Percentiles rank a stretch among this genome's conserved stretches.
phyloP scores from a whole-genome alignment of 2,329 filamentous ascomycete species.

The Coniochaeta sp. region DNA sequence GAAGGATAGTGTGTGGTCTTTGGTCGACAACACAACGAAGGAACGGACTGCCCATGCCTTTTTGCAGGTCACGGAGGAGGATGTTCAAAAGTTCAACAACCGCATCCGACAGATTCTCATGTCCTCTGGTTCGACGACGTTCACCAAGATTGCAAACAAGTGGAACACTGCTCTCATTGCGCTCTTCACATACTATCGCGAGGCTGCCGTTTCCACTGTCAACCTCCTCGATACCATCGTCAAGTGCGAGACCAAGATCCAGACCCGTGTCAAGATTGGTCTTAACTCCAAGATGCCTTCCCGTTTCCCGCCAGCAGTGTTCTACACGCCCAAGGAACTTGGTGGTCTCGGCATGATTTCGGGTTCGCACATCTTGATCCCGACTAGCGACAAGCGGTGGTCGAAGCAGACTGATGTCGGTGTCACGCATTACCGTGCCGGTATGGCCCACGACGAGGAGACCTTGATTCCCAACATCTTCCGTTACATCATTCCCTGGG shows the following conservation, averaged over 20 bases:
- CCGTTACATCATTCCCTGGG: conserved; percentile 98
- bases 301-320: conserved; percentile 94
- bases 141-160: conserved; percentile 99
- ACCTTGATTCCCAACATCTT: conserved; percentile 98
- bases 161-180: conserved; percentile 98
- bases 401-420: conserved; percentile 97
- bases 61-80: conserved; percentile 94
- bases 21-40: conserved; percentile 94
- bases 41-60: conserved; percentile 97
- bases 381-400: conserved; percentile 96
- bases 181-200: conserved; percentile 96
- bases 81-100: conserved; percentile 99
- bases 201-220: conserved; percentile 93
- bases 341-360: conserved; percentile 99
- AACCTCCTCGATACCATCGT: conserved; percentile 94
- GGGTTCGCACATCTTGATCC: conserved; percentile 94
- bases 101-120: conserved; percentile 97
- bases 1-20: conserved; percentile 96
- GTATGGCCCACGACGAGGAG: conserved; percentile 98
- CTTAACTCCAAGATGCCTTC: conserved; percentile 99
- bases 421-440: conserved; percentile 91
- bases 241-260: conserved; percentile 99
- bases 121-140: conserved; percentile 98
- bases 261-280: conserved; percentile 97
- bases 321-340: conserved; percentile 97